A percentile compares a stretch with the other conserved stretches of the same genome.
Evolutionary conservation across 78 protist species (phyloP).

Genomic region (Emiliania huxleyi): DNA sequence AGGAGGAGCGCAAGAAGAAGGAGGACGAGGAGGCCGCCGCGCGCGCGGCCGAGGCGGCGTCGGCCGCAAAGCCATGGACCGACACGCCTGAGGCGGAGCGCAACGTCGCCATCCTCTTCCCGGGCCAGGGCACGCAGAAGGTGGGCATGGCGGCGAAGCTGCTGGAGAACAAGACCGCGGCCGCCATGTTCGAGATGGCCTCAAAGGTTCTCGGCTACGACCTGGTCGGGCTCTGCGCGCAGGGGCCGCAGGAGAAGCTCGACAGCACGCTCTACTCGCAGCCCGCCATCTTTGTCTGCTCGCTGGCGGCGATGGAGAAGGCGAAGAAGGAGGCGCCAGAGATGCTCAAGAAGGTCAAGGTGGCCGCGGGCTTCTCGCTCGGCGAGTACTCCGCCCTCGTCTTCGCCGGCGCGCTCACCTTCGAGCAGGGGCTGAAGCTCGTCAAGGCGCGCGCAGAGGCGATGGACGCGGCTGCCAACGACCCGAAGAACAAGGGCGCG

Average conservation of each 20-base stretch:
- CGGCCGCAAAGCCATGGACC: conserved; percentile 19
- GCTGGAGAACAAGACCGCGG: background rate
- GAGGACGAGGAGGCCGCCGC: background rate
- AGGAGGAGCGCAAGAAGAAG: conserved; percentile 18
- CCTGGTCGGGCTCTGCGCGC: conserved; percentile 8
- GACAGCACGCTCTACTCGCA: conserved; percentile 23
- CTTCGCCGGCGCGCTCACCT: conserved; percentile 15
- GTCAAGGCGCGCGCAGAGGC: conserved; percentile 32
- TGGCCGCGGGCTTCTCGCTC: conserved; percentile 12
- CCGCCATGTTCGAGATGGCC: background rate
- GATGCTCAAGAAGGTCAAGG: conserved; percentile 27
- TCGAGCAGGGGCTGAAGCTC: background rate
- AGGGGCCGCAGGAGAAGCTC: conserved; percentile 28
- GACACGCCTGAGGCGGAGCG: conserved; percentile 17
- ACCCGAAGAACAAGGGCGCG: background rate
- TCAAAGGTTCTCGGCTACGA: background rate
- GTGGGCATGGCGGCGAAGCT: conserved; percentile 17
- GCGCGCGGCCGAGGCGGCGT: background rate
- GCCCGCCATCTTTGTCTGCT: conserved; percentile 16
- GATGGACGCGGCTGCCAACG: conserved; percentile 16
- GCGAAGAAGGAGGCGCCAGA: conserved; percentile 19
- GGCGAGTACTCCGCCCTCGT: conserved; percentile 27
- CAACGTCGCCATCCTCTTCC: conserved; percentile 22
- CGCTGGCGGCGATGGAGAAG: conserved; percentile 11
- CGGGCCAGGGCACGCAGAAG: conserved; percentile 27